A percentile compares a stretch with the other conserved stretches of the same genome.
These are phyloP conservation scores for Marvania coccoides DNA, from an alignment of 139 green algal genomes.

Conservation along the genomic window DNA sequence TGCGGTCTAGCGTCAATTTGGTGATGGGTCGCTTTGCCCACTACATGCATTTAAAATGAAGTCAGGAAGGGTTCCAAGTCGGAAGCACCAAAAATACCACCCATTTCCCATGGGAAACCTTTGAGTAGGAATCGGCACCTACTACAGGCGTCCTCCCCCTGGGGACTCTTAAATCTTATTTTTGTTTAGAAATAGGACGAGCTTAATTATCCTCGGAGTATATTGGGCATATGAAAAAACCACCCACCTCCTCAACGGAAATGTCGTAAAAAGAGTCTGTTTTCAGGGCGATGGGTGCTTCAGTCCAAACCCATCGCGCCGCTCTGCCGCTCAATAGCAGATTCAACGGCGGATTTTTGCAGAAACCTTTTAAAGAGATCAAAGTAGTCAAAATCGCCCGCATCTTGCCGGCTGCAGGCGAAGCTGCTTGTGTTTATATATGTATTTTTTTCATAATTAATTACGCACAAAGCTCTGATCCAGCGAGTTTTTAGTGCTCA, in stretches of 20 bases:
- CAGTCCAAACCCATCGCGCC: neutral
- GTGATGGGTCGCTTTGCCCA: neutral
- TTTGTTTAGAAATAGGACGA: too few species aligned
- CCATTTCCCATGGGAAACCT: too few species aligned
- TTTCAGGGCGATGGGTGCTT: neutral
- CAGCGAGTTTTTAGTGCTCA: neutral
- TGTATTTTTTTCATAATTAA: neutral
- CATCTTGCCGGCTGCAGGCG: neutral
- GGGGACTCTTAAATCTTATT: too few species aligned
- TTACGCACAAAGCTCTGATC: neutral
- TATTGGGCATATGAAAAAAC: too few species aligned
- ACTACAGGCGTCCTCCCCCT: too few species aligned
- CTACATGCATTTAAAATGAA: too few species aligned
- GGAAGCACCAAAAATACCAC: too few species aligned
- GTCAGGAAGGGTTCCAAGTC: too few species aligned
- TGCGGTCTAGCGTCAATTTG: neutral
- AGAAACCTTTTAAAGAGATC: neutral
- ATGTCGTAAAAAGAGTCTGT: slow-evolving; percentile 57
- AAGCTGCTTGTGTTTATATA: neutral
- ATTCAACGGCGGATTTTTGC: neutral
- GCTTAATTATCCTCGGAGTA: too few species aligned
- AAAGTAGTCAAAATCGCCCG: neutral
- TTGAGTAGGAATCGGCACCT: too few species aligned
- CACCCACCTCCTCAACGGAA: slow-evolving; percentile 44
- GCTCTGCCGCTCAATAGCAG: neutral